A percentile compares a stretch with the other conserved stretches of the same genome.
phyloP scores from a whole-genome alignment of 208 protist species.

The Crithidia brevicula region DNA sequence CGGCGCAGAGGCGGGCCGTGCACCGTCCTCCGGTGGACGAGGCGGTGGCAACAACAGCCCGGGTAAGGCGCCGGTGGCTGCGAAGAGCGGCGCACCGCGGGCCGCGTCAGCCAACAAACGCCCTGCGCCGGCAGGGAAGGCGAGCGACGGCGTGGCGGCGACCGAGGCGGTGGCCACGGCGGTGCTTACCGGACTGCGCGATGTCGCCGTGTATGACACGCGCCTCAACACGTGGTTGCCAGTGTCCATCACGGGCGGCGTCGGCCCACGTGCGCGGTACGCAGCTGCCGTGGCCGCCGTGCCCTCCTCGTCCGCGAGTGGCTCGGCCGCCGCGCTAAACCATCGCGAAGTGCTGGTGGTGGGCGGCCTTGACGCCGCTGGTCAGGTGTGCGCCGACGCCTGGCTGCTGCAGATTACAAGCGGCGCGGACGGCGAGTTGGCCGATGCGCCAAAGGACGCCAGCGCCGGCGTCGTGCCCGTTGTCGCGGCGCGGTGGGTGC shows the following conservation, averaged over 20 bases:
- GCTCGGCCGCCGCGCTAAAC: constrained; percentile 8
- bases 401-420: constrained; percentile 65
- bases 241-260: constrained; percentile 44
- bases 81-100: background rate
- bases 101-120: constrained; percentile 1
- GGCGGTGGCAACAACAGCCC: background rate
- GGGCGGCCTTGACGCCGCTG: constrained; percentile 64
- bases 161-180: constrained; percentile 5
- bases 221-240: constrained; percentile 48
- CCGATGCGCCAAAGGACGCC: constrained; percentile 12
- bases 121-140: constrained; percentile 11
- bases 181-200: constrained; percentile 27
- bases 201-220: constrained; percentile 58
- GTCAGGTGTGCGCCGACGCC: constrained; percentile 56
- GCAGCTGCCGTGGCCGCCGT: constrained; percentile 55
- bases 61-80: background rate
- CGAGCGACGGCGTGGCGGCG: constrained; percentile 4
- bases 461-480: background rate
- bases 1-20: constrained; percentile 10
- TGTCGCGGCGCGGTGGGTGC: constrained; percentile 29
- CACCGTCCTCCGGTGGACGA: background rate
- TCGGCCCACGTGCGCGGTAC: constrained; percentile 44
- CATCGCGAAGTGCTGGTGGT: constrained; percentile 68
- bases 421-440: constrained; percentile 19
- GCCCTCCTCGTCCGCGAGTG: constrained; percentile 13